Percentiles rank a stretch among this genome's conserved stretches.
Conservation (phyloP, 192 early-diverging fungal genomes). For the Coemansia sp. region DNA sequence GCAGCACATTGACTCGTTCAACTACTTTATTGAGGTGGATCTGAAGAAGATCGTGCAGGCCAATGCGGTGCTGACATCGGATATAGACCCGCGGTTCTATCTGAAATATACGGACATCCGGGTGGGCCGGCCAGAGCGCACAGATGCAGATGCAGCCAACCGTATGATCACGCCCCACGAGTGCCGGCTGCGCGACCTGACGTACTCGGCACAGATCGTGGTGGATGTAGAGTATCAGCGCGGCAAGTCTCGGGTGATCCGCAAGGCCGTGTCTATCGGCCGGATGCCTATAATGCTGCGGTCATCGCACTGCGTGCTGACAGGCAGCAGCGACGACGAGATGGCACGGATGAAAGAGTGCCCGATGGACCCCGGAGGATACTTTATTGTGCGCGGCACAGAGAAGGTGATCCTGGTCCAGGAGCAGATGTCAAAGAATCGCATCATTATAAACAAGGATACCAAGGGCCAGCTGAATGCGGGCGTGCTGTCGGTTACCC, state of each 20-base stretch:
- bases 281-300: conserved; percentile 96
- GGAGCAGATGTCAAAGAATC: conserved; percentile 97
- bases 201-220: conserved; percentile 86
- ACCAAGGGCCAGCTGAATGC: conserved; percentile 76
- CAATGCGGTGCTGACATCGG: conserved; percentile 83
- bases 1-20: conserved; percentile 99
- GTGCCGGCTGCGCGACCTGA: conserved; percentile 92
- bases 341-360: conserved; percentile 89
- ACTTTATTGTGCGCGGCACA: conserved; percentile 93
- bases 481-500: conserved; percentile 83
- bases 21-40: conserved; percentile 96
- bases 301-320: conserved; percentile 77
- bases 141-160: conserved; percentile 68
- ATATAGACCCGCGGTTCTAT: conserved; percentile 91
- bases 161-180: conserved; percentile 87
- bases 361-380: conserved; percentile 95
- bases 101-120: conserved; percentile 87
- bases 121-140: conserved; percentile 74
- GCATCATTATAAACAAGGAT: conserved; percentile 92
- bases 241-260: conserved; percentile 72
- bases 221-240: conserved; percentile 93
- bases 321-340: conserved; percentile 71
- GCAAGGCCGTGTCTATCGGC: conserved; percentile 80
- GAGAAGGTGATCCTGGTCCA: conserved; percentile 98
- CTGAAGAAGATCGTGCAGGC: conserved; percentile 91